phyloP scores from a whole-genome alignment of 2,329 filamentous ascomycete species.

The Aspergillus sergii region DNA sequence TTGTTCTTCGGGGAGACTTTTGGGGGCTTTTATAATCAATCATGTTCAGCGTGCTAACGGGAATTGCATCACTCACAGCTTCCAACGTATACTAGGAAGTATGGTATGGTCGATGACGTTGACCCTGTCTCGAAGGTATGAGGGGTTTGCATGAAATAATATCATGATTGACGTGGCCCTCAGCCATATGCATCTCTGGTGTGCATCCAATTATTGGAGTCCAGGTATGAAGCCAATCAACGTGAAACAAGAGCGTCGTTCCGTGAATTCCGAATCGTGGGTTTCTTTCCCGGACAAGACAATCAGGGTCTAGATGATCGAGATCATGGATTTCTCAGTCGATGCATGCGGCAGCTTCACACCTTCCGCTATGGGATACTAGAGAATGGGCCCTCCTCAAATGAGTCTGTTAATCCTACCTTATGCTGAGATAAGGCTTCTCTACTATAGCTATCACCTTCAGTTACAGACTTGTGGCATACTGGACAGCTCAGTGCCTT shows the following conservation, averaged over 20 bases:
- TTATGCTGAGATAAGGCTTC: background rate
- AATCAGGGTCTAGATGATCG: too few relatives aligned
- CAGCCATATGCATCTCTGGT: background rate
- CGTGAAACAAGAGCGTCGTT: background rate
- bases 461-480: too few relatives aligned
- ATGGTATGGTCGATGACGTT: background rate
- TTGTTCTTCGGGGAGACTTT: background rate
- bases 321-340: background rate
- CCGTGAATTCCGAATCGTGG: background rate
- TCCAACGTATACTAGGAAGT: background rate
- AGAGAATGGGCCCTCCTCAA: background rate
- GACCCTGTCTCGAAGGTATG: background rate
- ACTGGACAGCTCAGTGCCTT: too few relatives aligned
- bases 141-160: background rate
- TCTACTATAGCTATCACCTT: too few relatives aligned
- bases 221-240: background rate
- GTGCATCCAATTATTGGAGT: background rate
- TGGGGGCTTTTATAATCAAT: background rate
- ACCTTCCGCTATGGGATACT: background rate
- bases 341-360: background rate
- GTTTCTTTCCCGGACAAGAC: background rate
- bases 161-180: background rate
- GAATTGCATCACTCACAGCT: background rate
- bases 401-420: background rate
- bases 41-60: fast-evolving